Evolutionary conservation across 495 filamentous ascomycete genomes (phyloP).

Genomic region (Aspergillus biplanus): DNA sequence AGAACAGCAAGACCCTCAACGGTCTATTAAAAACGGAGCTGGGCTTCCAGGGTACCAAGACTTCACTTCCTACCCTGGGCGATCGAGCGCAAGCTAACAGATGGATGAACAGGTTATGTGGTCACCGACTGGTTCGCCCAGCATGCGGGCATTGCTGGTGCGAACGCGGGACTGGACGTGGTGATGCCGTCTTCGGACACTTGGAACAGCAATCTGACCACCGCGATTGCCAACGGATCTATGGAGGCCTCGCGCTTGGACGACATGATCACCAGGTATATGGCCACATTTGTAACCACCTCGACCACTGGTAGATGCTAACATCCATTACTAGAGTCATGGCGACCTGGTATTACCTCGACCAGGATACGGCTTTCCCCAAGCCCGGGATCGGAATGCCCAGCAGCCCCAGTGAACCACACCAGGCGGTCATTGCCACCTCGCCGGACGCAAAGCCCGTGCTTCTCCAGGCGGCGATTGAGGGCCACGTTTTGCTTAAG

Average conservation of each 20-base stretch:
- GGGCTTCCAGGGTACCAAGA: slow-evolving; percentile 50
- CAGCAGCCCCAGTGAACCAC: slow-evolving; percentile 66
- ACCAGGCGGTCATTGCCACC: slow-evolving; percentile 60
- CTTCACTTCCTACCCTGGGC: slow-evolving; percentile 35
- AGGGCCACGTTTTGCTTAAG: slow-evolving; percentile 73
- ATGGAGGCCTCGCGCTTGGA: slow-evolving; percentile 50
- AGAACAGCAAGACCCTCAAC: slow-evolving; percentile 63
- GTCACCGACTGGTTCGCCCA: slow-evolving; percentile 63
- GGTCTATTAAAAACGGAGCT: slow-evolving; percentile 63
- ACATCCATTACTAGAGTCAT: slow-evolving; percentile 61
- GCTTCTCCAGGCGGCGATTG: slow-evolving; percentile 59
- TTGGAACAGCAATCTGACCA: slow-evolving; percentile 53
- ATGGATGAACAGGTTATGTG: slow-evolving; percentile 48
- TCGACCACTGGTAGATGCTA: slow-evolving; percentile 57
- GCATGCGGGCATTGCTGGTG: slow-evolving; percentile 56
- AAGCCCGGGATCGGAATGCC: slow-evolving; percentile 61
- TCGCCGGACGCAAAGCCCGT: slow-evolving; percentile 52
- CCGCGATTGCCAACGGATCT: slow-evolving; percentile 55
- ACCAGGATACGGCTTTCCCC: slow-evolving; percentile 66
- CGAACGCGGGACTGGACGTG: slow-evolving; percentile 63
- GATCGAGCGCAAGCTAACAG: slow-evolving; percentile 51
- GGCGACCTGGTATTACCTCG: slow-evolving; percentile 82
- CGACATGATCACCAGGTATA: slow-evolving; percentile 61
- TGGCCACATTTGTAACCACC: slow-evolving; percentile 29
- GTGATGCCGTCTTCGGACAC: slow-evolving; percentile 53